phyloP scores from a whole-genome alignment of 106 monocot genomes.

The Acorus gramineus region DNA sequence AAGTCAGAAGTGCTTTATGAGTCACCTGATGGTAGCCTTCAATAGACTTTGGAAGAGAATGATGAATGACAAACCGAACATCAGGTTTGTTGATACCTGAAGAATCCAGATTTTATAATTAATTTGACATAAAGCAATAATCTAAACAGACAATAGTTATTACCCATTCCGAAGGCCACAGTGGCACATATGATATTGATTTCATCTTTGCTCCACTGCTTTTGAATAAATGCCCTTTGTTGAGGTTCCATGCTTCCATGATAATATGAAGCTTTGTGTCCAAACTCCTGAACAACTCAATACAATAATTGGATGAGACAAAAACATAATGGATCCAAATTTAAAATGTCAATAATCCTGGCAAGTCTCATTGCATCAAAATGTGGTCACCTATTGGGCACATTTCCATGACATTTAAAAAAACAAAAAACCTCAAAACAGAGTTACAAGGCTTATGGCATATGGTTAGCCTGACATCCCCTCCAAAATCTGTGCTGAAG shows the following conservation, averaged over 20 bases:
- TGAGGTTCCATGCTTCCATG: conserved; percentile 93
- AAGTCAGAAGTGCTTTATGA: not conserved
- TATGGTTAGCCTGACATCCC: too few species aligned
- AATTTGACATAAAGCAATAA: not conserved
- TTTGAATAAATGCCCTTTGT: conserved; percentile 72
- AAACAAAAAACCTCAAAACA: too few species aligned
- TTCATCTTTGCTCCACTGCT: conserved; percentile 96
- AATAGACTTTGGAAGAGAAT: conserved; percentile 96
- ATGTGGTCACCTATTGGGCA: too few species aligned
- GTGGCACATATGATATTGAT: conserved; percentile 97
- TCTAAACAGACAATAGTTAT: not conserved
- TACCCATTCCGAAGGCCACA: conserved; percentile 99
- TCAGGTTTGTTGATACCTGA: conserved; percentile 99
- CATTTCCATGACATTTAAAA: too few species aligned
- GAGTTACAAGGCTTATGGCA: too few species aligned
- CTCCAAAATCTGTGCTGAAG: too few species aligned
- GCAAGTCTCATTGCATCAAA: too few species aligned
- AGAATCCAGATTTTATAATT: not conserved
- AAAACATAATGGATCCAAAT: too few species aligned
- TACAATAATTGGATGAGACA: too few species aligned
- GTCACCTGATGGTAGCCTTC: conserved; percentile 97
- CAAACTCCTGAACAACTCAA: conserved; percentile 49
- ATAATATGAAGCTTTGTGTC: conserved; percentile 86
- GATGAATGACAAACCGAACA: conserved; percentile 99
- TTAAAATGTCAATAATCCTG: too few species aligned